phyloP scores from a whole-genome alignment of 129 eudicot species.

The Cynara cardunculus region DNA sequence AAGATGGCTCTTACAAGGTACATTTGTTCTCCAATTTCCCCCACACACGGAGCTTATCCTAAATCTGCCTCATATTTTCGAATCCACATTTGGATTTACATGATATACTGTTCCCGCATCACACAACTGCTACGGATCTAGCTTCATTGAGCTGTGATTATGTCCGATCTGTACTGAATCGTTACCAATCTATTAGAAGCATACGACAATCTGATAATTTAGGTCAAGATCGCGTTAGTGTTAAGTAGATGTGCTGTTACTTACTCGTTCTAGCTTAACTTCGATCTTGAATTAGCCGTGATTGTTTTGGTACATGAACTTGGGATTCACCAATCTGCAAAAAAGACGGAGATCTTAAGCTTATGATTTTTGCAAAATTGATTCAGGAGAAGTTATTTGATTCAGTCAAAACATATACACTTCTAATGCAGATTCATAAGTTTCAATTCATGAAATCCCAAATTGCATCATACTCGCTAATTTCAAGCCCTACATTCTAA shows the following conservation, averaged over 20 bases:
- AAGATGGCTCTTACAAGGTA: conserved; percentile 39
- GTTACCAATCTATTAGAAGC: background rate
- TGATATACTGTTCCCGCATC: background rate
- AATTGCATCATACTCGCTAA: background rate
- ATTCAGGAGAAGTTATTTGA: background rate
- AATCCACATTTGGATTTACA: background rate
- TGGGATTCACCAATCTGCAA: background rate
- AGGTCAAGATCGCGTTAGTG: background rate
- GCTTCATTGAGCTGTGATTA: background rate
- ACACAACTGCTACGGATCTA: background rate
- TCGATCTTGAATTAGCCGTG: background rate
- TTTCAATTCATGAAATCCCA: background rate
- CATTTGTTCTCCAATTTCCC: background rate
- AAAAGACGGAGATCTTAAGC: background rate
- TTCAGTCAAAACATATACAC: background rate
- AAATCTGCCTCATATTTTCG: background rate
- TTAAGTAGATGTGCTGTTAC: background rate
- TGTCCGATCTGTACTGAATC: background rate
- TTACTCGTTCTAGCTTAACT: background rate
- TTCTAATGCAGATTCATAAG: background rate
- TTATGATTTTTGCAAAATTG: background rate
- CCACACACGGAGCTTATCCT: background rate
- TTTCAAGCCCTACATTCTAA: background rate
- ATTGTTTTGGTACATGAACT: too few relatives aligned
- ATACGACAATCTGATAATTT: background rate